phyloP scores from a whole-genome alignment of 352 stramenopile genomes.

The Phytophthora pini region DNA sequence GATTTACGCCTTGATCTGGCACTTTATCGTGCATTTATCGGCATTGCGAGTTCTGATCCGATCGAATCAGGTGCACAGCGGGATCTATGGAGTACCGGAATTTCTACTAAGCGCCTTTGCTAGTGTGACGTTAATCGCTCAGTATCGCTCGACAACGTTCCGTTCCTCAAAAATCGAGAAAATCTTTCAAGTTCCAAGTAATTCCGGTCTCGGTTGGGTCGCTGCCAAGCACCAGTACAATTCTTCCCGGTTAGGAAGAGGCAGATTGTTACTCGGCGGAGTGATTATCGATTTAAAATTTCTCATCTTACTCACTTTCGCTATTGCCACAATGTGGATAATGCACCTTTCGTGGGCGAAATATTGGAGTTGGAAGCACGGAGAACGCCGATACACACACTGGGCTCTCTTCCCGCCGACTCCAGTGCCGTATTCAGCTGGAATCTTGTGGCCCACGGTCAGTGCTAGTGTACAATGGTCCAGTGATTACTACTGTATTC shows the following conservation, averaged over 20 bases:
- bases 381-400: not conserved
- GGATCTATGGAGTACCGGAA: conserved; percentile 40
- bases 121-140: conserved; percentile 36
- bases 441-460: conserved; percentile 30
- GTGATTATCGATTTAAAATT: conserved; percentile 45
- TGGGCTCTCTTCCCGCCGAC: conserved; percentile 27
- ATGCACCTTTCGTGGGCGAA: conserved; percentile 3
- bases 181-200: conserved; percentile 14
- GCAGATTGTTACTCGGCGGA: conserved; percentile 29
- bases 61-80: conserved; percentile 13
- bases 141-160: conserved; percentile 40
- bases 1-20: conserved; percentile 42
- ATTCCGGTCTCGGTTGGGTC: conserved; percentile 2
- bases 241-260: conserved; percentile 18
- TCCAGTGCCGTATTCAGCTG: conserved; percentile 42
- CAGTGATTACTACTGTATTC: conserved; percentile 42
- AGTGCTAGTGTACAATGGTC: conserved; percentile 42
- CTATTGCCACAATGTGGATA: conserved; percentile 10
- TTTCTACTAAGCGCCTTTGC: conserved; percentile 46
- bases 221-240: conserved; percentile 25
- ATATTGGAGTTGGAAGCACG: not conserved
- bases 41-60: conserved; percentile 14
- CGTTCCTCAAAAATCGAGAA: conserved; percentile 23
- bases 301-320: conserved; percentile 27
- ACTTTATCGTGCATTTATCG: conserved; percentile 22